These are phyloP conservation scores for Neopestalotiopsis sp. DNA, from an alignment of 2,329 filamentous ascomycete genomes.

Conservation along the genomic window DNA sequence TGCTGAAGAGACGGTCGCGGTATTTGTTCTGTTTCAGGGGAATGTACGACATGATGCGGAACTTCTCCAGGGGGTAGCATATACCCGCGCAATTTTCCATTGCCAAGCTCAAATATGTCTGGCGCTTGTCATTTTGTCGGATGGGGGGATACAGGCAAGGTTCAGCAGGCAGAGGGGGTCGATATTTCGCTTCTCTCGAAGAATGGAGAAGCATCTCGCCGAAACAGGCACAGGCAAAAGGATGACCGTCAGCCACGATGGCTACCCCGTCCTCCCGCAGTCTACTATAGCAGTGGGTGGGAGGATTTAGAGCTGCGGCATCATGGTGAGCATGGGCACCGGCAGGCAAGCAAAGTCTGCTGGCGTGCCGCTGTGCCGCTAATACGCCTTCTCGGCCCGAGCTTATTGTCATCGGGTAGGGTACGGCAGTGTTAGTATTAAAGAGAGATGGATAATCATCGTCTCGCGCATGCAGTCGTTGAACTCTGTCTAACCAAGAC, in stretches of 20 bases:
- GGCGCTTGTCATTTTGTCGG: not conserved
- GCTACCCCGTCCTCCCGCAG: not conserved
- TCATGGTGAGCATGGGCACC: not conserved
- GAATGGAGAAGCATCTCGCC: not conserved
- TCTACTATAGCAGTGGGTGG: conserved; percentile 6
- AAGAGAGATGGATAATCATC: not conserved
- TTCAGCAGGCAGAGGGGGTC: not conserved
- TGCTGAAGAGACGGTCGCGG: not conserved
- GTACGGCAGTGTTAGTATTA: too few species aligned
- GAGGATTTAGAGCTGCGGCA: not conserved
- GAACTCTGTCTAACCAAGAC: not conserved
- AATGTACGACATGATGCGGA: conserved; percentile 9
- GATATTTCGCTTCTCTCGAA: not conserved
- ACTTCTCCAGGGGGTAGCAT: not conserved
- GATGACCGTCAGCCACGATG: not conserved
- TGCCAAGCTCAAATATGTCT: conserved; percentile 5
- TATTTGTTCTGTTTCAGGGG: not conserved
- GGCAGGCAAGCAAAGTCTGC: not conserved
- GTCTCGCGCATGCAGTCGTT: not conserved
- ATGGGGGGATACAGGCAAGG: not conserved
- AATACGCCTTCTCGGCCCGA: not conserved
- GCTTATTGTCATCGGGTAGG: not conserved
- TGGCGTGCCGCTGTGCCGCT: not conserved
- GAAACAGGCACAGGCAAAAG: not conserved
- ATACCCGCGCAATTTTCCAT: not conserved